These are phyloP conservation scores for Mortierella sp. DNA, from an alignment of 371 early-diverging fungal genomes.

Conservation along the genomic window DNA sequence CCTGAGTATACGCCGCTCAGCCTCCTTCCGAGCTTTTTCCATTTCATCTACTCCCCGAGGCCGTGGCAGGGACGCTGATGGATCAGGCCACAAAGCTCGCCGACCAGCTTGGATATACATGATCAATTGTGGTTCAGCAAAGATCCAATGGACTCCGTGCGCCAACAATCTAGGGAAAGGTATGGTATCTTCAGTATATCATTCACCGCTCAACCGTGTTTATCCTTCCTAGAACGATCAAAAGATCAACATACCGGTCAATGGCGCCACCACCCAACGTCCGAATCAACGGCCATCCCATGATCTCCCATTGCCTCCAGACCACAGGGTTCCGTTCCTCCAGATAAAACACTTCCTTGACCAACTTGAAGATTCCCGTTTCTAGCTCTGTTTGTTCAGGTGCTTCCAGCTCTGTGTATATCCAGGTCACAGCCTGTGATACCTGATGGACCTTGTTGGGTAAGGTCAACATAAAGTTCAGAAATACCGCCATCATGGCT, in stretches of 20 bases:
- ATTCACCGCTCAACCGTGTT: no score
- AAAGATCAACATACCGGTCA: constrained; percentile 25
- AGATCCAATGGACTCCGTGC: constrained; percentile 64
- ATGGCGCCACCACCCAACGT: constrained; percentile 38
- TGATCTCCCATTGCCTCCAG: constrained; percentile 53
- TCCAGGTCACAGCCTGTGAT: constrained; percentile 38
- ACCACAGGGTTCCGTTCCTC: constrained; percentile 48
- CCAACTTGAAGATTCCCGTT: constrained; percentile 20
- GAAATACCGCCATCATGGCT: constrained; percentile 17
- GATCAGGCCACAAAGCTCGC: constrained; percentile 68
- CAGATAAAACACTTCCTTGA: constrained; percentile 45
- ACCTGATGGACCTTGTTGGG: constrained; percentile 22
- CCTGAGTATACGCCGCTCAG: constrained; percentile 40
- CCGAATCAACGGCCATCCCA: constrained; percentile 50
- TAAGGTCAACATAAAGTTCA: constrained; percentile 25
- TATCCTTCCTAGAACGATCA: no score
- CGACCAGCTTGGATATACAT: constrained; percentile 66
- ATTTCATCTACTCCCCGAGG: constrained; percentile 50
- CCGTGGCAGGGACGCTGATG: constrained; percentile 55
- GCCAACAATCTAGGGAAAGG: constrained; percentile 58
- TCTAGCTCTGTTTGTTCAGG: constrained; percentile 43
- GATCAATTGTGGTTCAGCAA: constrained; percentile 66
- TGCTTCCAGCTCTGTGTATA: constrained; percentile 48
- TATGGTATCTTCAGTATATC: background rate
- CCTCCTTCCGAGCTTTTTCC: constrained; percentile 46